Base-by-base conservation (phyloP, 192 early-diverging fungal species). In the Coemansia sp. region DNA sequence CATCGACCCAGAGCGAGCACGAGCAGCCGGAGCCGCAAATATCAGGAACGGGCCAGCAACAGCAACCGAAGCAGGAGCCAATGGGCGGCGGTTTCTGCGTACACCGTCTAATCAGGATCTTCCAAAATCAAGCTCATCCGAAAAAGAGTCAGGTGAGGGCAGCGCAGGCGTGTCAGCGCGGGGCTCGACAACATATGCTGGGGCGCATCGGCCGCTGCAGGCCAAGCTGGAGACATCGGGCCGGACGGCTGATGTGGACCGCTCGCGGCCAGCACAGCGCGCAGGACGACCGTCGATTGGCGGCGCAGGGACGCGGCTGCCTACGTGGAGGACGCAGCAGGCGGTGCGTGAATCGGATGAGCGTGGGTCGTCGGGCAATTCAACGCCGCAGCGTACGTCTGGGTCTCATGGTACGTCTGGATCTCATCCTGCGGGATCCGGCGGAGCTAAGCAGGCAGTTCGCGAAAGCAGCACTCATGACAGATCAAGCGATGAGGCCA, bases 321-420 rank as follows among this genome's bases (percentile, higher is more conserved):
- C 68, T 5, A 71, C 78, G 7, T 81, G 78, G 78, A 34, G 72
- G 48, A 71, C 78, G 50, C 78, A 81, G 60, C 78, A 81, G 52
- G 65, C 65, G 0, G 72, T 62, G 59, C 78, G 72, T 6, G 78
- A 73, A 34, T 55, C 56, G 10, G 74, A 62, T 12, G 68, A 66
- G n/a, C 63, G 51, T 49, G 44, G 20, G 49, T 46, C 58, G 19
- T 50, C 57, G 14, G 69, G 70, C 20, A 64, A 46, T 28, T 36
- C 51, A 9, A 57, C 66, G 37, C 71, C 66, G 14, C 71, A 79
- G 23, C 76, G 76, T 51, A 67, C 60, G 19, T 68, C 77, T 38
- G 58, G 62, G n/a, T 62, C 65, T 7, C 70, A 71, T 25, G 57
- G 21, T 6, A 66, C 60, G 15, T 68, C 77, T 47, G 58, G 62